Evolutionary conservation across 768 basidiomycete species (phyloP).

Genomic region (Leccinum pellstonianum): DNA sequence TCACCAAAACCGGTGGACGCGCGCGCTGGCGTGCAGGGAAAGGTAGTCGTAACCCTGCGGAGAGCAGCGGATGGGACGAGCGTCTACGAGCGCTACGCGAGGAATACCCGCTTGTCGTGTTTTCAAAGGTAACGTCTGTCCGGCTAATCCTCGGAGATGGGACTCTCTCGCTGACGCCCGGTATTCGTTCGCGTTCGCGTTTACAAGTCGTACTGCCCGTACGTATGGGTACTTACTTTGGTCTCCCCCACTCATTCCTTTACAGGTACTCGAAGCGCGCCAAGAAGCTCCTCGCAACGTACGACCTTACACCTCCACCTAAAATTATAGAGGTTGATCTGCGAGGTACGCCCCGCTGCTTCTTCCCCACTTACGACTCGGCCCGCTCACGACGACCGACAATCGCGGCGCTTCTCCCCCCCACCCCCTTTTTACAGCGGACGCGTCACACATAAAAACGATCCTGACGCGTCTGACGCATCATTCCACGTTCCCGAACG

Average conservation of each 20-base stretch:
- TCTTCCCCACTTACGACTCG: not conserved
- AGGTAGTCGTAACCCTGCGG: constrained; percentile 35
- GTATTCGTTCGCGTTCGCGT: no score
- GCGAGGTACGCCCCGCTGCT: constrained; percentile 45
- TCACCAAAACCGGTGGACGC: not conserved
- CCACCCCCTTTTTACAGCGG: constrained; percentile 34
- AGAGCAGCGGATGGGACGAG: constrained; percentile 27
- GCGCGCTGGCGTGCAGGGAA: constrained; percentile 6
- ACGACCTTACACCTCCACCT: constrained; percentile 62
- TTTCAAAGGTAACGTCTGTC: constrained; percentile 64
- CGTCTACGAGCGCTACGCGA: constrained; percentile 43
- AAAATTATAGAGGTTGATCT: constrained; percentile 75
- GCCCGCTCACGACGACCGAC: not conserved
- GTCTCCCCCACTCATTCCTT: not conserved
- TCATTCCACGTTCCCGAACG: constrained; percentile 73
- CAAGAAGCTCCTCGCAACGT: constrained; percentile 52
- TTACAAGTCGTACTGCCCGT: constrained; percentile 72
- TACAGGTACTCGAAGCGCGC: constrained; percentile 31
- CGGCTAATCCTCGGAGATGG: not conserved
- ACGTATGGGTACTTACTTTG: not conserved
- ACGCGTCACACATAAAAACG: constrained; percentile 59
- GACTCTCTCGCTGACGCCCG: not conserved
- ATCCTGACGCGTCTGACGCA: constrained; percentile 65
- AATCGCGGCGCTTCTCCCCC: not conserved
- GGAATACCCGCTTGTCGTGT: constrained; percentile 67